Base-by-base conservation (phyloP, 1,284 basidiomycete species). In the Trametes hirsuta region DNA sequence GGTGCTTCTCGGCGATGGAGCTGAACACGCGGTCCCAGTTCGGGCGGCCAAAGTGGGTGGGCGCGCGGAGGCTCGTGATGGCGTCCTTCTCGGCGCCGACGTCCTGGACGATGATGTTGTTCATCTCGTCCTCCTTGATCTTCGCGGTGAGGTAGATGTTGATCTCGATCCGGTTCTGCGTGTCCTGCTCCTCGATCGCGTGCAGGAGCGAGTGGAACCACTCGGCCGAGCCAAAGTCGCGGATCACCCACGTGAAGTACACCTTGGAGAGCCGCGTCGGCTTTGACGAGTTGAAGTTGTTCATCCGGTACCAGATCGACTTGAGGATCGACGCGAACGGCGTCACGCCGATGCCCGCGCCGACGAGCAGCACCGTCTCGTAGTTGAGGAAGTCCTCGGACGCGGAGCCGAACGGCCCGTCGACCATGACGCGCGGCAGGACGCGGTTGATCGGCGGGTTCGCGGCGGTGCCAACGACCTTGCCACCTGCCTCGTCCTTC, bases 271-370 rank as follows among this genome's bases (percentile, higher is more conserved):
- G 81, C 44, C 91, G 84, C 1, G 91, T 93, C 3, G 86, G 84
- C 74, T 86, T 88, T 34, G 83, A 83, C 67, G 79, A 76, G 73
- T 88, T 84, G 71, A 91, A 80, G 75, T 88, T 88, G 77, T 94
- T 95, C 87, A 94, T 90, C 49, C 91, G 87, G 78, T 95, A 96
- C 94, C 94, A 96, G 70, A 97, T 93, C n/a, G 89, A 87, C 76
- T 95, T 95, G 60, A 95, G 78, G 68, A 95, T 94, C 82, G 91
- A 93, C 54, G 94, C 94, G 70, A 96, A 97, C 2, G 94, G 94
- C 0, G 94, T 96, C 25, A 96, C 93, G 69, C 94, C 94, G 65
- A 96, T 96, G 75, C 94, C 94, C 54, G 89, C 92, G 66, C 92
- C 93, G 51, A 95, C 91, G 47, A 95, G 84, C 15, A 95, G 76